phyloP scores from a whole-genome alignment of 345 rosid species.

The Eucalyptus viminalis region DNA sequence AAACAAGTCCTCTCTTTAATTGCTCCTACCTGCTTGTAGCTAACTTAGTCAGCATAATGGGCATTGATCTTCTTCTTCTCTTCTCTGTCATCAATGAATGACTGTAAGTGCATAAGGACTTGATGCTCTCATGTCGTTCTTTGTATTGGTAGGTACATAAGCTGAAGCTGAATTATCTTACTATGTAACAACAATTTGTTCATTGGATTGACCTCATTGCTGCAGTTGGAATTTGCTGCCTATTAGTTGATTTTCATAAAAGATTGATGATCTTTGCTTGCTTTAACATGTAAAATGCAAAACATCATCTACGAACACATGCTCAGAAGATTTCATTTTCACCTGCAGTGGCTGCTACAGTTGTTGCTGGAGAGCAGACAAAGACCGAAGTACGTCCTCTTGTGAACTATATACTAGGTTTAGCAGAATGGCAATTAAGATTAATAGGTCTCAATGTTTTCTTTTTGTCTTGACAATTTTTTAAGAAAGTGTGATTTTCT shows the following conservation, averaged over 20 bases:
- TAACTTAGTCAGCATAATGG: not conserved
- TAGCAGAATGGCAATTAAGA: not conserved
- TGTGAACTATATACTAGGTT: not conserved
- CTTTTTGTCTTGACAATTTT: not conserved
- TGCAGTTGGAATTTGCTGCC: not conserved
- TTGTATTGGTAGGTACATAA: not conserved
- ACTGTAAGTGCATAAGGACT: not conserved
- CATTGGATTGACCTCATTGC: not conserved
- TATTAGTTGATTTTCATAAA: not conserved
- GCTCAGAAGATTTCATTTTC: not conserved
- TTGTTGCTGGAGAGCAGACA: not conserved
- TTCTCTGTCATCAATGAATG: not conserved
- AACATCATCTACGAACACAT: not conserved
- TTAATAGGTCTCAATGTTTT: not conserved
- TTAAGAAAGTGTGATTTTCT: not conserved
- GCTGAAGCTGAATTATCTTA: not conserved
- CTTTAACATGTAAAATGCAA: not conserved
- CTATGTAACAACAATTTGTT: not conserved
- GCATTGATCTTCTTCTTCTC: not conserved
- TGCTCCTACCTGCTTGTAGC: not conserved
- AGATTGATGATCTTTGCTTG: not conserved
- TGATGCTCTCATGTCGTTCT: not conserved
- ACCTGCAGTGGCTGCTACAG: slow-evolving; percentile 8
- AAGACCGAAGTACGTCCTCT: slow-evolving; percentile 1
- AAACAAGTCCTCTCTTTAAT: not conserved